phyloP scores from a whole-genome alignment of 1,139 yeast genomes.

The Kodamaea sp. region DNA sequence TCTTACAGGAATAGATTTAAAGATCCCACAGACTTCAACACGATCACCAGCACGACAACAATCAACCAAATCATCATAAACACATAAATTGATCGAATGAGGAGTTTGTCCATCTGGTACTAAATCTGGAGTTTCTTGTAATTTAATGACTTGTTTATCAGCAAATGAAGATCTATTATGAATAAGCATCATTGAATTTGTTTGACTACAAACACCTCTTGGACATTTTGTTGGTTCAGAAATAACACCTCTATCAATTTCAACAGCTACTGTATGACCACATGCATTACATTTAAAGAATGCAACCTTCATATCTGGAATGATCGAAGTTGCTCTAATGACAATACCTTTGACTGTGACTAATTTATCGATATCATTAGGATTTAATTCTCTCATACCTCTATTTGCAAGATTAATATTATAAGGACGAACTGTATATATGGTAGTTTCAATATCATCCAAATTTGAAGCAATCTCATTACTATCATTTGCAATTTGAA shows the following conservation, averaged over 20 bases:
- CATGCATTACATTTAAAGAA: slow-evolving; percentile 95
- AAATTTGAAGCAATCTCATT: slow-evolving; percentile 38
- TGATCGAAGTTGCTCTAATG: slow-evolving; percentile 81
- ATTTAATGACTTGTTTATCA: slow-evolving; percentile 87
- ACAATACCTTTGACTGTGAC: slow-evolving; percentile 91
- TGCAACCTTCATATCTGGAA: slow-evolving; percentile 98
- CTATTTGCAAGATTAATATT: slow-evolving; percentile 59
- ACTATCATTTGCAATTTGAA: slow-evolving; percentile 66
- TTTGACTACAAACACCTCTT: slow-evolving; percentile 77
- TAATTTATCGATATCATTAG: slow-evolving; percentile 90
- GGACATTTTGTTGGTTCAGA: slow-evolving; percentile 94
- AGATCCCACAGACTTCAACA: slow-evolving; percentile 91
- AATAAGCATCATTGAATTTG: slow-evolving; percentile 82
- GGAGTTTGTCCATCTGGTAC: slow-evolving; percentile 99
- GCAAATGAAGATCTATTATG: slow-evolving; percentile 93
- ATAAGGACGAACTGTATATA: slow-evolving; percentile 86
- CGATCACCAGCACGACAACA: slow-evolving; percentile 96
- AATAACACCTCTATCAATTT: slow-evolving; percentile 90
- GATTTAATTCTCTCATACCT: slow-evolving; percentile 94
- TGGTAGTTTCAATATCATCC: slow-evolving; percentile 73
- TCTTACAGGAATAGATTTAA: slow-evolving; percentile 87
- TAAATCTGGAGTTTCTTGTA: slow-evolving; percentile 95
- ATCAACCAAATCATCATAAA: slow-evolving; percentile 94
- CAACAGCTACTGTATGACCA: slow-evolving; percentile 88
- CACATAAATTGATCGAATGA: slow-evolving; percentile 89